A percentile compares a stretch with the other conserved stretches of the same genome.
phyloP scores from a whole-genome alignment of 805 yeast genomes.

The Suhomyces faveliae region DNA sequence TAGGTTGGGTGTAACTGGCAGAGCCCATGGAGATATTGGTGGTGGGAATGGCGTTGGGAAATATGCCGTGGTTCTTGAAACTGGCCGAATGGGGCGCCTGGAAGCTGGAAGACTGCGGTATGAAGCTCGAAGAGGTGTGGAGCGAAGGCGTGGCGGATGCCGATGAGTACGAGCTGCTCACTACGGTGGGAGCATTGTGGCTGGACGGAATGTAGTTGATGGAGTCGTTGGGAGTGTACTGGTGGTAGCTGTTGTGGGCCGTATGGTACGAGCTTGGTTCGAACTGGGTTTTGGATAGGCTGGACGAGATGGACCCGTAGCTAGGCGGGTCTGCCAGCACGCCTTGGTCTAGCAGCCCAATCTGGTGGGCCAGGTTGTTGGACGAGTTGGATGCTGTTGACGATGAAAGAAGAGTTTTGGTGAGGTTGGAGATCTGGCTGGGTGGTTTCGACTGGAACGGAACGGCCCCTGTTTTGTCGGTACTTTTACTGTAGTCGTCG shows the following conservation, averaged over 20 bases:
- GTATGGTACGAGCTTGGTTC: slow-evolving; percentile 6
- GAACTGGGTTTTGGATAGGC: slow-evolving; percentile 11
- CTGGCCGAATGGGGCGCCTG: slow-evolving; percentile 5
- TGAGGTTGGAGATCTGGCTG: slow-evolving; percentile 28
- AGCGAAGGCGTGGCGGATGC: slow-evolving; percentile 35
- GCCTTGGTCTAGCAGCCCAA: slow-evolving; percentile 1
- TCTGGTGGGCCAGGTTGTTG: slow-evolving; percentile 4
- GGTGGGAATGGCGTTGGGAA: slow-evolving; percentile 49
- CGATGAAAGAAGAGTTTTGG: slow-evolving; percentile 31
- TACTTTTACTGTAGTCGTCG: slow-evolving; percentile 4
- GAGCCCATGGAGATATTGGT: slow-evolving; percentile 51
- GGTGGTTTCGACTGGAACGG: slow-evolving; percentile 5
- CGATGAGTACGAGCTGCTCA: slow-evolving; percentile 43
- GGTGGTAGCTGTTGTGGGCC: slow-evolving; percentile 7
- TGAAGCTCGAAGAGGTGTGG: slow-evolving; percentile 1
- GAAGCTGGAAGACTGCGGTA: slow-evolving; percentile 7
- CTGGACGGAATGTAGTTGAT: slow-evolving; percentile 38
- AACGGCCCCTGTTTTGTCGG: slow-evolving; percentile 7
- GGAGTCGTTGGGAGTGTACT: slow-evolving; percentile 13
- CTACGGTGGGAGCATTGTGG: slow-evolving; percentile 46
- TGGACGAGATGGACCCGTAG: slow-evolving; percentile 12
- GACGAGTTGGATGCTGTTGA: slow-evolving; percentile 3
- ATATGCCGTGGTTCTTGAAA: slow-evolving; percentile 10
- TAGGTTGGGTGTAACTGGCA: slow-evolving; percentile 27
- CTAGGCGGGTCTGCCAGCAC: slow-evolving; percentile 14